Conservation (phyloP, 192 early-diverging fungal species). For the Haplosporangium gracile region DNA sequence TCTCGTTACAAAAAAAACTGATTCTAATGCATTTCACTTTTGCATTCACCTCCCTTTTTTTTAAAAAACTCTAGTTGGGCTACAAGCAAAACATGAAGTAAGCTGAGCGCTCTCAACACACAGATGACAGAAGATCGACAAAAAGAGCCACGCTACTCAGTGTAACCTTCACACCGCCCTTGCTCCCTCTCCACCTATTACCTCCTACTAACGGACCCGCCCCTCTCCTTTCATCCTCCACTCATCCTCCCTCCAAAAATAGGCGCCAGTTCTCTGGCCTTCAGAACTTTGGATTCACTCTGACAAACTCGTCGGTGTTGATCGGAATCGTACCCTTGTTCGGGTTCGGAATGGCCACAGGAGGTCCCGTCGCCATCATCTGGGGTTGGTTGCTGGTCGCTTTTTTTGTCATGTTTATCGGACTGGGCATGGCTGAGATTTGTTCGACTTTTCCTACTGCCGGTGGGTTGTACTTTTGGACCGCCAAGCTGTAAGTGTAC, state of each 20-base stretch:
- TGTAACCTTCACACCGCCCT: not conserved
- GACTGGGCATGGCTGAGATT: constrained; percentile 66
- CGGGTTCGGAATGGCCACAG: constrained; percentile 59
- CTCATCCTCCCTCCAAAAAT: not conserved
- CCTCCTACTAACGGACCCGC: not conserved
- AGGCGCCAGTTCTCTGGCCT: constrained; percentile 54
- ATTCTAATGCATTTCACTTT: not conserved
- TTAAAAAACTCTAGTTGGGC: constrained; percentile 23
- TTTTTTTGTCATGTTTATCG: constrained; percentile 62
- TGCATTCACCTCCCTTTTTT: not conserved
- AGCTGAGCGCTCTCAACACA: not conserved
- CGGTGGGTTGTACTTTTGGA: constrained; percentile 55
- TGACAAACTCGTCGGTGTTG: constrained; percentile 47
- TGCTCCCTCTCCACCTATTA: not conserved
- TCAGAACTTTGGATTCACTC: constrained; percentile 55
- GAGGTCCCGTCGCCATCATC: constrained; percentile 60
- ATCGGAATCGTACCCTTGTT: constrained; percentile 57
- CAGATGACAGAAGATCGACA: constrained; percentile 3
- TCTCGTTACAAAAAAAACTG: not conserved
- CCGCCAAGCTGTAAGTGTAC: constrained; percentile 34
- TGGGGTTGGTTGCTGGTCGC: constrained; percentile 68
- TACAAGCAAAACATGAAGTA: constrained; percentile 59
- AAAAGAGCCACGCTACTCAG: not conserved
- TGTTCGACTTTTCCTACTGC: constrained; percentile 65
- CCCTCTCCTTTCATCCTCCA: not conserved